Base-by-base conservation (phyloP, 495 filamentous ascomycete genomes). In the Annulohypoxylon moriforme region DNA sequence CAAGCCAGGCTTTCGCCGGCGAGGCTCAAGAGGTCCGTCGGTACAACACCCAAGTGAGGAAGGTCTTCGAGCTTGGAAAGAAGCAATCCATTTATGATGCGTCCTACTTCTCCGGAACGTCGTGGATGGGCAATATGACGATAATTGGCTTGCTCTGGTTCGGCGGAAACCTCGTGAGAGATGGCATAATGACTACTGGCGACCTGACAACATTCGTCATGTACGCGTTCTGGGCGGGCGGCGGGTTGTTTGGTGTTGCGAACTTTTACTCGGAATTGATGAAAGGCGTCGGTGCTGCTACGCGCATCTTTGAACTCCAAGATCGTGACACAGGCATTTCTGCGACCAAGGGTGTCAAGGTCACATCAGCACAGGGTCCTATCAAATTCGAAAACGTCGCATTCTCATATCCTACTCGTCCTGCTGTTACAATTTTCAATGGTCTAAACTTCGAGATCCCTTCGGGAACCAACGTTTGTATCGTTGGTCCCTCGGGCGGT, bases 261-360 rank as follows among this genome's bases (percentile, higher is more conserved):
- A 93, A 91, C 72, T 99, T 99, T 82, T 98, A 97, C 83, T 97
- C 94, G 9, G 96, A 99, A 78, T 87, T 99, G 18, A 98, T 98
- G 96, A 98, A 98, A 77, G 96, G 96, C 40, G 96, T 97, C 22
- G 96, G 96, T 72, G 96, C 96, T 38, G 96, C 96, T 11, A 95
- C 91, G 75, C 92, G 96, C 25, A 85, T 99, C 6, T 99, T 99
- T 76, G 96, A 99, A 77, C 85, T 99, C 4, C 94, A 98, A 79
- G 96, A 99, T 80, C 91, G 96, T 65, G 87, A 96, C 46, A 91
- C 94, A 0, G 91, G 89, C 1, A 98, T 98, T 60, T 90, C 89
- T 11, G 88, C 94, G 1, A 99, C 96, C 1, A 88, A 89, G 36
- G 96, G 96, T 60, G 72, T 83, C 18, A 89, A 89, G 61, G 92